Evolutionary conservation across 768 basidiomycete genomes (phyloP).

Genomic region (Naganishia vishniacii): DNA sequence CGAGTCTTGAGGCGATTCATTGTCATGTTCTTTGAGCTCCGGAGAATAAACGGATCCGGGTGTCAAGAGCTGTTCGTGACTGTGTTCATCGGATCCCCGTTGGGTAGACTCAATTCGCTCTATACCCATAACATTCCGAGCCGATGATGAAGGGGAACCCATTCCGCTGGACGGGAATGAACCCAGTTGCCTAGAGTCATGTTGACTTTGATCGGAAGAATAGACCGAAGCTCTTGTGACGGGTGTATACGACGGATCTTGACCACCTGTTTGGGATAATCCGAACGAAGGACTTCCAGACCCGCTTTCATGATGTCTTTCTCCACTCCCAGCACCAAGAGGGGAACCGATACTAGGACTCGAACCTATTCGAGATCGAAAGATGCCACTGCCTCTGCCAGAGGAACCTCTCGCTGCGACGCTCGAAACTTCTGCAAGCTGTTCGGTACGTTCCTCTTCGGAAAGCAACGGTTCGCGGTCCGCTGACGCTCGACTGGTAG

Average conservation of each 20-base stretch:
- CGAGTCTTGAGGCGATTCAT: not conserved
- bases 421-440: not conserved
- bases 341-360: not conserved
- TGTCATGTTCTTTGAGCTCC: not conserved
- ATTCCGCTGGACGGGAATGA: not conserved
- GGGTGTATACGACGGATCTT: not conserved
- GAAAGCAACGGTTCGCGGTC: not conserved
- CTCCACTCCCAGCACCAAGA: not conserved
- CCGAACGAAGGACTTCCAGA: not conserved
- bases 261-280: no score
- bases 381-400: not conserved
- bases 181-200: not conserved
- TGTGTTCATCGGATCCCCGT: slow-evolving; percentile 1
- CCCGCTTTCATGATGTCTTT: not conserved
- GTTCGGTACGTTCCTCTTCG: not conserved
- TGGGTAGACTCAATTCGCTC: not conserved
- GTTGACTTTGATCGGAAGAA: not conserved
- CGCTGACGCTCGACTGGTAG: not conserved
- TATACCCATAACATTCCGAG: not conserved
- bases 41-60: not conserved
- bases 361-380: not conserved
- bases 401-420: not conserved
- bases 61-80: not conserved
- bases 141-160: not conserved
- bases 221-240: not conserved